These are phyloP conservation scores for Hemileccinum impolitum DNA, from an alignment of 768 basidiomycete genomes.

Conservation along the genomic window DNA sequence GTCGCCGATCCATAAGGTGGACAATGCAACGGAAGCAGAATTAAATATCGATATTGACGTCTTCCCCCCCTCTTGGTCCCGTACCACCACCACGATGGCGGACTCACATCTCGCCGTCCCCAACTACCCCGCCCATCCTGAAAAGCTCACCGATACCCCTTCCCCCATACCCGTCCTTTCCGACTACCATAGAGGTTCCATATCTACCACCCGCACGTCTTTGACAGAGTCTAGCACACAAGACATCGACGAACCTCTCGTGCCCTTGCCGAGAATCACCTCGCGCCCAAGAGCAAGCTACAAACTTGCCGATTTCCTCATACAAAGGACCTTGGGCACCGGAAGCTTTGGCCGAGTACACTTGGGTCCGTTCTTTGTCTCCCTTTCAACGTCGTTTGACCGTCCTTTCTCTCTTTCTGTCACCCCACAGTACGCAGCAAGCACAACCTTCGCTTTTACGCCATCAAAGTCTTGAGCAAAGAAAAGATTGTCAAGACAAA, in stretches of 20 bases:
- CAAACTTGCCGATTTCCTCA: conserved; percentile 71
- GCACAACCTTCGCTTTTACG: conserved; percentile 94
- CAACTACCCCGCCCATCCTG: neutral
- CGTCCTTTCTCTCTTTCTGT: neutral
- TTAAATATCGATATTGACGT: conserved; percentile 10
- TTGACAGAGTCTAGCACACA: conserved; percentile 47
- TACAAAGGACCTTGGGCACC: conserved; percentile 83
- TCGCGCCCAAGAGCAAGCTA: conserved; percentile 64
- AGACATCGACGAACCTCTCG: conserved; percentile 34
- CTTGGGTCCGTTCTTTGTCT: conserved; percentile 48
- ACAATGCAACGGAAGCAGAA: conserved; percentile 19
- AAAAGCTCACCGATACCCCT: conserved; percentile 10
- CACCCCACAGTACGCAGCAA: conserved; percentile 69
- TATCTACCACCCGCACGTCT: conserved; percentile 66
- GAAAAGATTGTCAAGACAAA: conserved; percentile 90
- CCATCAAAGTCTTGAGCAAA: conserved; percentile 92
- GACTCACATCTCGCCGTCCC: conserved; percentile 5
- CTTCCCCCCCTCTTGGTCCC: conserved; percentile 6
- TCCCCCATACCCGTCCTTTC: conserved; percentile 30
- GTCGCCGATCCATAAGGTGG: conserved; percentile 16
- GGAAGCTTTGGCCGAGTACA: conserved; percentile 98
- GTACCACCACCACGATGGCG: conserved; percentile 19
- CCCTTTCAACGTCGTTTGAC: neutral
- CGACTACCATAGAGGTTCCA: conserved; percentile 59
- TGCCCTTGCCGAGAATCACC: conserved; percentile 33